These are phyloP conservation scores for Phytophthora colocasiae DNA, from an alignment of 352 stramenopile genomes.

Conservation along the genomic window DNA sequence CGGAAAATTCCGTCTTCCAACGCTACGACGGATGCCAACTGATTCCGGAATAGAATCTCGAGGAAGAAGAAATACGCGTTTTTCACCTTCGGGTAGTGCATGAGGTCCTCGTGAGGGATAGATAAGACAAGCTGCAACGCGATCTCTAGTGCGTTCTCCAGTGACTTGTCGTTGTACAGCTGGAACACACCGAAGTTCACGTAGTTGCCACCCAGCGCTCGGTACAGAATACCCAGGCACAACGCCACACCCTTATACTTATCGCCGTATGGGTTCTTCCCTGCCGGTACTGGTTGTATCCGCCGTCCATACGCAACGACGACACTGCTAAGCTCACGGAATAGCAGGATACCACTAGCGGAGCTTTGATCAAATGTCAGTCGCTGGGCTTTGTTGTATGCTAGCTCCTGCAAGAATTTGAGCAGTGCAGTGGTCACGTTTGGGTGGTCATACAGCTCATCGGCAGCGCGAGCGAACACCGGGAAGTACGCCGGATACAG, in stretches of 20 bases:
- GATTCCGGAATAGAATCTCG: slow-evolving; percentile 98
- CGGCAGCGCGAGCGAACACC: slow-evolving; percentile 94
- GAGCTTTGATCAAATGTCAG: slow-evolving; percentile 98
- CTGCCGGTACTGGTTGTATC: slow-evolving; percentile 83
- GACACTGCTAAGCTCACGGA: slow-evolving; percentile 96
- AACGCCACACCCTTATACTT: slow-evolving; percentile 98
- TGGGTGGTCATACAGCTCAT: slow-evolving; percentile 94
- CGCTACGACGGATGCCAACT: slow-evolving; percentile 94
- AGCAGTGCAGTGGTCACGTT: slow-evolving; percentile 96
- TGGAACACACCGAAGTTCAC: slow-evolving; percentile 99
- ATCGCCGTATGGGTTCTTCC: slow-evolving; percentile 94
- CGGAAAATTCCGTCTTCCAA: slow-evolving; percentile 96
- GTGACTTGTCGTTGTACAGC: slow-evolving; percentile 97
- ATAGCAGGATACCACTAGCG: slow-evolving; percentile 98
- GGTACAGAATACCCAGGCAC: slow-evolving; percentile 92
- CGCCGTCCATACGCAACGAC: slow-evolving; percentile 95
- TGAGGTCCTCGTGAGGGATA: slow-evolving; percentile 96
- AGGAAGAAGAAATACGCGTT: slow-evolving; percentile 98
- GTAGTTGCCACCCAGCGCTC: slow-evolving; percentile 94
- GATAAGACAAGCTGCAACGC: slow-evolving; percentile 95
- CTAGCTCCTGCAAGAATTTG: slow-evolving; percentile 97
- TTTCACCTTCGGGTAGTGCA: slow-evolving; percentile 98
- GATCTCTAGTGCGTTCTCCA: slow-evolving; percentile 96
- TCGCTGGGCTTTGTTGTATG: slow-evolving; percentile 96
- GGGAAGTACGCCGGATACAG: slow-evolving; percentile 97